Base-by-base conservation (phyloP, 306 rosid genomes). In the Lablab purpureus region DNA sequence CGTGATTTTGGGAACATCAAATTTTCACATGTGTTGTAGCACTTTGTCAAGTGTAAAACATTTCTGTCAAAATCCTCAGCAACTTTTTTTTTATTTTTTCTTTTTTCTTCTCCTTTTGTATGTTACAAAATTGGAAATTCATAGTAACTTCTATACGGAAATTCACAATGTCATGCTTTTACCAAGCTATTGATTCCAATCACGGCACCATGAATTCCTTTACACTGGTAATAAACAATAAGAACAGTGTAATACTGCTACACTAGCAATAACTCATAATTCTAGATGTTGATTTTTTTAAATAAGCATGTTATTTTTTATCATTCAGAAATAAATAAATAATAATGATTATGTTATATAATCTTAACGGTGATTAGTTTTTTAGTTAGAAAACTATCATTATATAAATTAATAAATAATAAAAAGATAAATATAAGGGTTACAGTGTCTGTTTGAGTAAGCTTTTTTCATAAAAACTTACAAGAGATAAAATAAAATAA, bases 1-100 rank as follows among this genome's bases (percentile, higher is more conserved):
- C 13, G 10, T 52, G 47, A 55, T 58, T 77, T 62, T 52, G 55
- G 68, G 73, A 77, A 67, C 70, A 80, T 80, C 77, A 82, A 71
- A 52, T 60, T 43, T 41, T 84, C n/a, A 76, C 77, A 71, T 50
- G 51, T 43, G 25, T 30, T 73, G 47, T 41, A 58, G 34, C 59
- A 79, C 70, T 40, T 68, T 45, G 41, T 40, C 83, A 47, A 56
- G 43, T 27, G 34, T 72, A 15, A n/a, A 51, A 22, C 27, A 46
- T 50, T 51, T 41, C 69, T 49, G 65, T 62, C 84, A n/a, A 58
- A 50, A 73, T 74, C 50, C 41, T 17, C 71, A 21, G 13, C 36
- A 14, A n/a, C n/a, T n/a, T n/a, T n/a, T n/a, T n/a, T n/a, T n/a
- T n/a, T n/a, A n/a, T n/a, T 18, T 36, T 56, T 32, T 32, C n/a